A percentile compares a stretch with the other conserved stretches of the same genome.
phyloP scores from a whole-genome alignment of 1,139 yeast genomes.

The Candida buenavistaensis region DNA sequence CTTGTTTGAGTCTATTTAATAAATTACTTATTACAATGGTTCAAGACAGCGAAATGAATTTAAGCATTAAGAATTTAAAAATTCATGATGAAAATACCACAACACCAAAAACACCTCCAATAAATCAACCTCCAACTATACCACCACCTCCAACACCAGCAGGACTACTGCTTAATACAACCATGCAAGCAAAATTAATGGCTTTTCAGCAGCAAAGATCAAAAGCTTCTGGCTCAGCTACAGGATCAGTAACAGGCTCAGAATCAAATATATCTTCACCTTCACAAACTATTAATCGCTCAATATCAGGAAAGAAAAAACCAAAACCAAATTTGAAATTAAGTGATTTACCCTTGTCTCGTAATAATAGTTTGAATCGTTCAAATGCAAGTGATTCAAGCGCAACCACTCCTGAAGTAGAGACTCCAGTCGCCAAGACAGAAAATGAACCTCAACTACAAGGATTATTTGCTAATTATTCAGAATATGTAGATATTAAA shows the following conservation, averaged over 20 bases:
- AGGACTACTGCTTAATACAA: conserved; percentile 1
- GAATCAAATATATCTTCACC: conserved; percentile 28
- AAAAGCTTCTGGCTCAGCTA: conserved; percentile 16
- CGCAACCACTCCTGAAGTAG: conserved; percentile 9
- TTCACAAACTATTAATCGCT: conserved; percentile 16
- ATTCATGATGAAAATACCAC: conserved; percentile 2
- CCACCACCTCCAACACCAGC: conserved; percentile 2
- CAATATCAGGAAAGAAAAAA: background rate
- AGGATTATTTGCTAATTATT: conserved; percentile 75
- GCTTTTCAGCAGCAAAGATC: conserved; percentile 73
- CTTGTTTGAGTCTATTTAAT: background rate
- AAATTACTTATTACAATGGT: conserved; percentile 1
- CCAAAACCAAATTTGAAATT: conserved; percentile 40
- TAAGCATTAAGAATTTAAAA: conserved; percentile 4
- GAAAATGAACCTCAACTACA: conserved; percentile 26
- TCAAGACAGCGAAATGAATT: conserved; percentile 5
- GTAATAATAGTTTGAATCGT: conserved; percentile 11
- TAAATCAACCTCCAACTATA: conserved; percentile 4
- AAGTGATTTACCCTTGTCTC: conserved; percentile 10
- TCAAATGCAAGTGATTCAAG: conserved; percentile 6
- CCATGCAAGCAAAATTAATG: conserved; percentile 70
- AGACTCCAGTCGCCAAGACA: conserved; percentile 2
- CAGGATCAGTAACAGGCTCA: background rate
- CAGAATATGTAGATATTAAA: conserved; percentile 85
- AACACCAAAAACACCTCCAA: conserved; percentile 5